Conservation (phyloP, 441 rosid genomes). For the Theobroma grandiflorum region DNA sequence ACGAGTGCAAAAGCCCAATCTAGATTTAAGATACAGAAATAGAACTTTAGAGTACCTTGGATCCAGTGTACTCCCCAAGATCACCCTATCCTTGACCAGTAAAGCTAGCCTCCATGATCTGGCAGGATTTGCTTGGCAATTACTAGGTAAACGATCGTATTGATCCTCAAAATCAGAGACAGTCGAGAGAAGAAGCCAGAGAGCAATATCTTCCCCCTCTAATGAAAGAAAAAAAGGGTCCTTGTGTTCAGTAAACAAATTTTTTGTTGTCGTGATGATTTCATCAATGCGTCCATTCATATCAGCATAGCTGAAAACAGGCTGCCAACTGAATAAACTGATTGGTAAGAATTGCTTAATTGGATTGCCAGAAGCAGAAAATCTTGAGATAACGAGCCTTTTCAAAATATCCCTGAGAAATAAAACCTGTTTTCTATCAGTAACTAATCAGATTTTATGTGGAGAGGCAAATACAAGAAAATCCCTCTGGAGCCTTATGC, state of each 20-base stretch:
- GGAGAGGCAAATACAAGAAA: slow-evolving; percentile 8
- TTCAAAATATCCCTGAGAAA: slow-evolving; percentile 74
- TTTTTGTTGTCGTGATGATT: slow-evolving; percentile 61
- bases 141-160: slow-evolving; percentile 39
- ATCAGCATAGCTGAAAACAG: slow-evolving; percentile 40
- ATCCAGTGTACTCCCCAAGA: slow-evolving; percentile 70
- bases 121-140: slow-evolving; percentile 40
- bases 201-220: slow-evolving; percentile 63
- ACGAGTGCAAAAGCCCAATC: background rate
- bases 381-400: slow-evolving; percentile 62
- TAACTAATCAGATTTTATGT: background rate
- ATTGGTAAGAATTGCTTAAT: slow-evolving; percentile 68
- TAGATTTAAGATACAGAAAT: slow-evolving; percentile 21
- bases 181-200: slow-evolving; percentile 80
- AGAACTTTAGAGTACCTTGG: slow-evolving; percentile 57
- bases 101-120: slow-evolving; percentile 82
- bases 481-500: background rate
- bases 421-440: slow-evolving; percentile 21
- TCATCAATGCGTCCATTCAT: slow-evolving; percentile 50
- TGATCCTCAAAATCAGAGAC: slow-evolving; percentile 44
- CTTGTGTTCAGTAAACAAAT: slow-evolving; percentile 47
- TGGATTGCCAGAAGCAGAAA: slow-evolving; percentile 58
- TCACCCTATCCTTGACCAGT: slow-evolving; percentile 59
- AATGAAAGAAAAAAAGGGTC: slow-evolving; percentile 46
- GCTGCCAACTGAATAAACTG: slow-evolving; percentile 63